Evolutionary conservation across 305 asterid genomes (phyloP).

Genomic region (Solanum hybrid): DNA sequence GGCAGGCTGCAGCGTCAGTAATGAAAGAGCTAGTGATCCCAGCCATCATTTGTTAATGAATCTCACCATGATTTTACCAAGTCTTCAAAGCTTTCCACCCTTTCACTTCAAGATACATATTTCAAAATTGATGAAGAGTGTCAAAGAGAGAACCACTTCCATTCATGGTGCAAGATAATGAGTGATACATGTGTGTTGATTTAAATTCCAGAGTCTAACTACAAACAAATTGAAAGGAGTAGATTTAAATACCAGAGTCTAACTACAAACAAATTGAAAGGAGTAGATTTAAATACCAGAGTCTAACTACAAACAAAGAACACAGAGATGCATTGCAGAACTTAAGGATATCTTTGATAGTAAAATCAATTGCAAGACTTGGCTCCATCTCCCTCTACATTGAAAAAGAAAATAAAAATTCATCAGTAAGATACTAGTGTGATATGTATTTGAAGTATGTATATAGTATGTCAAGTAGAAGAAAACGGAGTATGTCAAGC

Average conservation of each 20-base stretch:
- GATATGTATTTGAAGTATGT: not conserved
- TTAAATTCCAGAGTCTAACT: not conserved
- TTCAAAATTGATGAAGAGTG: not conserved
- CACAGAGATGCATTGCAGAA: not conserved
- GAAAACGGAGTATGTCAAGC: not conserved
- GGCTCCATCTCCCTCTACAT: constrained; percentile 79
- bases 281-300: not conserved
- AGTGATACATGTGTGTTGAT: not conserved
- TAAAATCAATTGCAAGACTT: constrained; percentile 80
- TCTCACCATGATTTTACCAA: not conserved
- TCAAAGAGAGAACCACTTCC: not conserved
- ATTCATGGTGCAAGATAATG: not conserved
- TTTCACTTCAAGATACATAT: not conserved
- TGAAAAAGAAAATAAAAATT: constrained; percentile 10
- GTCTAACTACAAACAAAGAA: not conserved
- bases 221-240: not conserved
- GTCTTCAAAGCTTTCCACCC: not conserved
- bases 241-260: not conserved
- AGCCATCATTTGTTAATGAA: not conserved
- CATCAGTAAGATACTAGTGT: constrained; percentile 3
- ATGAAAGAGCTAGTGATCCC: not conserved
- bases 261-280: not conserved
- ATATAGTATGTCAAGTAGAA: not conserved
- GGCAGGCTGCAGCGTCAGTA: not conserved
- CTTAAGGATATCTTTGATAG: constrained; percentile 75